phyloP scores from a whole-genome alignment of 805 yeast genomes.

The Scheffersomyces ergatensis region DNA sequence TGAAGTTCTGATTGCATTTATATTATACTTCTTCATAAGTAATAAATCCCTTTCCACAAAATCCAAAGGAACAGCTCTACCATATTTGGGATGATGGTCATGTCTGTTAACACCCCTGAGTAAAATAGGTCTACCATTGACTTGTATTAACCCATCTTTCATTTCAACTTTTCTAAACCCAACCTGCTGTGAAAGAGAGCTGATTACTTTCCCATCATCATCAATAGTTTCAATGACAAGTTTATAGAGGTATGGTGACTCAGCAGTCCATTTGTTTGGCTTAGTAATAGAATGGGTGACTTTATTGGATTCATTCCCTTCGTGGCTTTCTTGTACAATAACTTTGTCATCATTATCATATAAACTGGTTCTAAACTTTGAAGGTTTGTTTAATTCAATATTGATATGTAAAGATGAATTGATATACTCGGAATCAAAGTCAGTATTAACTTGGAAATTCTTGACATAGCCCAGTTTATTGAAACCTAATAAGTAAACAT shows the following conservation, averaged over 20 bases:
- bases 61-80: conserved; percentile 34
- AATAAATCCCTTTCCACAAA: conserved; percentile 25
- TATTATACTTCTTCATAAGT: conserved; percentile 31
- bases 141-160: conserved; percentile 18
- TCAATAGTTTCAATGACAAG: conserved; percentile 11
- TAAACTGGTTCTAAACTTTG: background rate
- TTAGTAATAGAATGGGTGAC: conserved; percentile 6
- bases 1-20: conserved; percentile 33
- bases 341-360: background rate
- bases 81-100: conserved; percentile 29
- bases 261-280: conserved; percentile 33
- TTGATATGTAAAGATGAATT: conserved; percentile 5
- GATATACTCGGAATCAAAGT: conserved; percentile 10
- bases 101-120: conserved; percentile 35
- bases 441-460: conserved; percentile 21
- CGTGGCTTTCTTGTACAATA: background rate
- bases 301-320: background rate
- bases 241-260: conserved; percentile 24
- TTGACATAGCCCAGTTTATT: conserved; percentile 21
- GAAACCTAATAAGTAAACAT: conserved; percentile 25
- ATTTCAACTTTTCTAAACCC: conserved; percentile 28
- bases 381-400: conserved; percentile 1
- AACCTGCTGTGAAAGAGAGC: conserved; percentile 15
- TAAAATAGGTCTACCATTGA: conserved; percentile 26
- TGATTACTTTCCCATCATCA: conserved; percentile 5